A percentile compares a stretch with the other conserved stretches of the same genome.
phyloP scores from a whole-genome alignment of 345 rosid species.

The Eucalyptus shirleyi region DNA sequence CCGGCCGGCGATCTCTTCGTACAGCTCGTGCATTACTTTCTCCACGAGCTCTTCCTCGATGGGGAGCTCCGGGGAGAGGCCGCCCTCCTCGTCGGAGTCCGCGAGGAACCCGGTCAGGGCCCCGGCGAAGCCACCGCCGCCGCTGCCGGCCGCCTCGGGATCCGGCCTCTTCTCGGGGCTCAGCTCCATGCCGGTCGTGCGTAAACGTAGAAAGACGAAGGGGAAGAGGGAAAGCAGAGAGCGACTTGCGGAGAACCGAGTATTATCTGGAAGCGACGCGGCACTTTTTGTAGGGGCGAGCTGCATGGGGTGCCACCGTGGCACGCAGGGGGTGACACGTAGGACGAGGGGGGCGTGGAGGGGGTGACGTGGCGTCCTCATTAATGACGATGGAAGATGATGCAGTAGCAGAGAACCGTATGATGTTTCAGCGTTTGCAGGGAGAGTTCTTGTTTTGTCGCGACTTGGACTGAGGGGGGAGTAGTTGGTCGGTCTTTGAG shows the following conservation, averaged over 20 bases:
- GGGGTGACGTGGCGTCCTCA: neutral
- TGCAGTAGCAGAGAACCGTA: neutral
- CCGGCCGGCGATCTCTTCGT: constrained; percentile 14
- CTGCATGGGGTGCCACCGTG: neutral
- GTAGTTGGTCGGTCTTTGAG: neutral
- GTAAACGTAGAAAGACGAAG: neutral
- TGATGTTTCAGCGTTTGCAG: neutral
- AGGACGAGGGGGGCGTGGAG: neutral
- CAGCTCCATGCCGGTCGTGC: neutral
- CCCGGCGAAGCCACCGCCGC: neutral
- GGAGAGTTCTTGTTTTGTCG: neutral
- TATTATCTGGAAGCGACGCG: neutral
- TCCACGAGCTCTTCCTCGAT: constrained; percentile 27
- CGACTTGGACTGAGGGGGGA: neutral
- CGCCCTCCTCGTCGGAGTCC: constrained; percentile 6
- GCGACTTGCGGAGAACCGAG: neutral
- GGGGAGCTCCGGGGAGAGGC: neutral
- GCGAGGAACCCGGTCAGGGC: neutral
- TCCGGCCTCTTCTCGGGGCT: neutral
- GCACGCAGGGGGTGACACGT: neutral
- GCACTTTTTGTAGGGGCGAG: neutral
- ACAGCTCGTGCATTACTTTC: constrained; percentile 30
- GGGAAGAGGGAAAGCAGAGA: neutral
- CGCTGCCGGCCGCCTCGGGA: neutral
- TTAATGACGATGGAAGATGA: neutral